phyloP scores from a whole-genome alignment of 345 rosid species.

The Melaleuca quinquenervia region DNA sequence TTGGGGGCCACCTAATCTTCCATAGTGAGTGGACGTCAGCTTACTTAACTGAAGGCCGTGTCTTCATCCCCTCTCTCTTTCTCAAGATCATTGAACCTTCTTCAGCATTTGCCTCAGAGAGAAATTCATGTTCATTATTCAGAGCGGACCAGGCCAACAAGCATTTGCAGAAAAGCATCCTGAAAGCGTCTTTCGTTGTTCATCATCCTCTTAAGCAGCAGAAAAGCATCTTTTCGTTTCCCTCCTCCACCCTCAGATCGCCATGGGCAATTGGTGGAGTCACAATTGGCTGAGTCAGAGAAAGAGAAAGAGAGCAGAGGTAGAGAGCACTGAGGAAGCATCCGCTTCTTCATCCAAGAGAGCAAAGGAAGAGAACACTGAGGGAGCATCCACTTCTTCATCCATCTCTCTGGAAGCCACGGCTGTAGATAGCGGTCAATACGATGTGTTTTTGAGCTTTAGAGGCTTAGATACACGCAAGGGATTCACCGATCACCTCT shows the following conservation, averaged over 20 bases:
- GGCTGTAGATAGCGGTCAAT: background rate
- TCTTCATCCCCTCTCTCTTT: no score
- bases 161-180: no score
- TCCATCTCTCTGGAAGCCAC: background rate
- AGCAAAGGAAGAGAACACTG: no score
- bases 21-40: background rate
- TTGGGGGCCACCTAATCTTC: background rate
- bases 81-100: no score
- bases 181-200: background rate
- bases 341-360: background rate
- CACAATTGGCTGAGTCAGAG: background rate
- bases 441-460: background rate
- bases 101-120: no score
- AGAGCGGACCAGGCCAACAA: no score
- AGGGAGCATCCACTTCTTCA: no score
- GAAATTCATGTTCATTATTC: no score
- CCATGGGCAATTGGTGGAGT: background rate
- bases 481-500: background rate
- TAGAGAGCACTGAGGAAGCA: background rate
- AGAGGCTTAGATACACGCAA: background rate
- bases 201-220: background rate
- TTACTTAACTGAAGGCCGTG: background rate
- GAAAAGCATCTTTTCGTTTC: accelerated
- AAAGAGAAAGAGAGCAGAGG: background rate
- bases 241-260: background rate